phyloP scores from a whole-genome alignment of 2,329 filamentous ascomycete genomes.

The Xylariaceae sp. region DNA sequence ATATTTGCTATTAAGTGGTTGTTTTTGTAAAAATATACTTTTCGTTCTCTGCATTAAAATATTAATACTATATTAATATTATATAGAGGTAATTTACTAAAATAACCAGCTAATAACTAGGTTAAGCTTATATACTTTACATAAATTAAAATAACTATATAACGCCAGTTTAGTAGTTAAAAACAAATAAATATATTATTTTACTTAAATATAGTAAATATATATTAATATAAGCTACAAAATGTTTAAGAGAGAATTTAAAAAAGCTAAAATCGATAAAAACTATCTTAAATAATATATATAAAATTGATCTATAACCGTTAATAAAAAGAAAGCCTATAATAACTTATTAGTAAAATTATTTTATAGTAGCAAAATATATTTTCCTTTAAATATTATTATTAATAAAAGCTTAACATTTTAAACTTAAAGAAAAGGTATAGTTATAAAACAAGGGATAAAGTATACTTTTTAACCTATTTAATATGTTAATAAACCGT shows the following conservation, averaged over 20 bases:
- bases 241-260: neutral
- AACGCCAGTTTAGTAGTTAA: too few species aligned
- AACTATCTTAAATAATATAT: neutral
- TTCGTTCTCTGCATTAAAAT: too few species aligned
- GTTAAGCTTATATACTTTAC: neutral
- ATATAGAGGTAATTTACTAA: neutral
- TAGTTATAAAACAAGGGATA: neutral
- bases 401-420: too few species aligned
- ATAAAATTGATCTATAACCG: neutral
- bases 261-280: neutral
- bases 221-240: neutral
- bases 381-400: too few species aligned
- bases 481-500: neutral
- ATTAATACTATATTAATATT: conserved; percentile 12
- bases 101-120: neutral
- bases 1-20: too few species aligned
- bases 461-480: neutral
- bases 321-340: neutral
- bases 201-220: neutral
- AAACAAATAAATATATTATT: too few species aligned
- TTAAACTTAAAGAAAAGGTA: too few species aligned
- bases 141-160: too few species aligned
- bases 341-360: too few species aligned
- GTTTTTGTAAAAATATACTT: too few species aligned
- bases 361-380: too few species aligned